Percentiles rank a stretch among this genome's conserved stretches.
phyloP scores from a whole-genome alignment of 177 flowering plant genomes.

The Vitis hybrid region DNA sequence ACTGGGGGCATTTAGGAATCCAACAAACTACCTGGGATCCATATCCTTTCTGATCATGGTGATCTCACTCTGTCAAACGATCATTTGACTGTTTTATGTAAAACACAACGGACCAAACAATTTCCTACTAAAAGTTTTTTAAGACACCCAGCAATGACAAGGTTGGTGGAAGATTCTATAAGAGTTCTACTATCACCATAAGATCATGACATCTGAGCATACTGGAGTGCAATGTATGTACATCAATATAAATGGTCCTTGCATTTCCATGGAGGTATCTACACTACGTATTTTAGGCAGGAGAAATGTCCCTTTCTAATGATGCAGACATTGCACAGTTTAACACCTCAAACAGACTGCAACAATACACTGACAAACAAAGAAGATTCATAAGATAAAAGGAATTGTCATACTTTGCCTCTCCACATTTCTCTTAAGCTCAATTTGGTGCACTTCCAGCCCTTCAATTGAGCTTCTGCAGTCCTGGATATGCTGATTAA shows the following conservation, averaged over 20 bases:
- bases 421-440: slow-evolving; percentile 54
- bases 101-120: background rate
- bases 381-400: slow-evolving; percentile 8
- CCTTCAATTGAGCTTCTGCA: slow-evolving; percentile 52
- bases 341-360: background rate
- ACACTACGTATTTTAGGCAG: background rate
- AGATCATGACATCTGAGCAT: no score
- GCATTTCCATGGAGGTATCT: no score
- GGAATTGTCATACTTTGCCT: slow-evolving; percentile 67
- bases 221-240: no score
- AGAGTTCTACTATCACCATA: no score
- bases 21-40: no score
- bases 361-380: slow-evolving; percentile 5
- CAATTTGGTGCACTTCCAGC: slow-evolving; percentile 56
- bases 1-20: no score
- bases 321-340: background rate
- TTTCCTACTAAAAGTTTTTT: background rate
- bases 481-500: slow-evolving; percentile 58
- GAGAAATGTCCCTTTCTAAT: background rate
- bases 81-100: background rate
- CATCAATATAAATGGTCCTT: no score
- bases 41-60: no score
- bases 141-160: no score
- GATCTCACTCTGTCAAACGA: no score
- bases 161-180: no score